These are phyloP conservation scores for Nothophoma quercina DNA, from an alignment of 2,329 filamentous ascomycete species.

Conservation along the genomic window DNA sequence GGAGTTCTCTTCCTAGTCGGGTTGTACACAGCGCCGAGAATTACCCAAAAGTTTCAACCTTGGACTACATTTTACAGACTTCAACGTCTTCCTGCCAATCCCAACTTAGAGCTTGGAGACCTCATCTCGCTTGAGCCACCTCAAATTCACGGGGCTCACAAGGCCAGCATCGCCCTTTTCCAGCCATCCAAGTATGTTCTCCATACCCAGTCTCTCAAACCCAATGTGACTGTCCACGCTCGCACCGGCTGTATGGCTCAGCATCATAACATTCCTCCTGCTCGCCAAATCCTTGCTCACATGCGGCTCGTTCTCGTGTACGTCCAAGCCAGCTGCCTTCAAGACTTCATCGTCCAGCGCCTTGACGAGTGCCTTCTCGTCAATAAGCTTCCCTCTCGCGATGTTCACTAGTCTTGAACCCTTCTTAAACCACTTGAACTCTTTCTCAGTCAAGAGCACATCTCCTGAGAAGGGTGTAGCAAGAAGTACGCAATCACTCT, in stretches of 20 bases:
- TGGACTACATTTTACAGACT: no score
- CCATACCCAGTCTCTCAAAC: slow-evolving; percentile 72
- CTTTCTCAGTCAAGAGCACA: slow-evolving; percentile 58
- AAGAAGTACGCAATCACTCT: slow-evolving; percentile 68
- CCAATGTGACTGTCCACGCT: slow-evolving; percentile 71
- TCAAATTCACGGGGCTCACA: slow-evolving; percentile 69
- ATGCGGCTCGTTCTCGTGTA: slow-evolving; percentile 67
- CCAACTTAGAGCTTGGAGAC: no score
- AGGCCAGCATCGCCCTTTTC: slow-evolving; percentile 57
- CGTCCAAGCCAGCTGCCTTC: slow-evolving; percentile 66
- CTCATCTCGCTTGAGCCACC: slow-evolving; percentile 53
- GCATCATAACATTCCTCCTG: slow-evolving; percentile 62
- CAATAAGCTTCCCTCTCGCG: slow-evolving; percentile 69
- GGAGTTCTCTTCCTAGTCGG: slow-evolving; percentile 31
- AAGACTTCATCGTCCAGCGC: slow-evolving; percentile 64
- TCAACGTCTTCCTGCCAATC: no score
- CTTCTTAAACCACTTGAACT: slow-evolving; percentile 61
- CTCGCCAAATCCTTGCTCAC: slow-evolving; percentile 58
- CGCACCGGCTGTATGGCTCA: slow-evolving; percentile 73
- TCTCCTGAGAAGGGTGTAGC: slow-evolving; percentile 64
- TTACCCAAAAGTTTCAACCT: no score
- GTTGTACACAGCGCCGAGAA: neutral
- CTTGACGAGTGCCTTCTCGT: slow-evolving; percentile 68
- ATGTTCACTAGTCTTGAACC: slow-evolving; percentile 71
- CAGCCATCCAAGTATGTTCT: slow-evolving; percentile 70